Conservation (phyloP, 768 basidiomycete genomes). For the Hygrophorus pudorinus region DNA sequence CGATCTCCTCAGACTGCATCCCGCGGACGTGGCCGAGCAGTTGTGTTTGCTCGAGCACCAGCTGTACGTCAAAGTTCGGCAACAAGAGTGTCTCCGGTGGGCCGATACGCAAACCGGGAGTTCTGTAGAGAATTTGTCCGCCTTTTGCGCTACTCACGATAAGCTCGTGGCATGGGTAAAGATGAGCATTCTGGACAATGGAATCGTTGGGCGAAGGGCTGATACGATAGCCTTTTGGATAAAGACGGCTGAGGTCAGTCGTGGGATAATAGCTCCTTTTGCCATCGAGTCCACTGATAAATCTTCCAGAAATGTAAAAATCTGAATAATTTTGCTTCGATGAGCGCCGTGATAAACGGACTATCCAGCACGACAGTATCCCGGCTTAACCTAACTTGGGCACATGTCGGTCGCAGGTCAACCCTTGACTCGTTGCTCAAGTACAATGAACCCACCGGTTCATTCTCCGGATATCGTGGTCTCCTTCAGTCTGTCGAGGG, state of each 20-base stretch:
- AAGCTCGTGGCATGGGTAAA: slow-evolving; percentile 61
- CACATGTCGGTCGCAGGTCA: slow-evolving; percentile 43
- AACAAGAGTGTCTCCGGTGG: slow-evolving; percentile 68
- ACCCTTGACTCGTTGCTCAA: slow-evolving; percentile 41
- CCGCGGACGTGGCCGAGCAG: slow-evolving; percentile 68
- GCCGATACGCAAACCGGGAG: slow-evolving; percentile 29
- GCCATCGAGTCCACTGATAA: neutral
- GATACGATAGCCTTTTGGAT: slow-evolving; percentile 66
- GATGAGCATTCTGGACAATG: slow-evolving; percentile 43
- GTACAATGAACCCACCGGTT: slow-evolving; percentile 49
- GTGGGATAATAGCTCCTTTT: neutral
- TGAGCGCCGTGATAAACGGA: slow-evolving; percentile 57
- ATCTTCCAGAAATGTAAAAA: slow-evolving; percentile 48
- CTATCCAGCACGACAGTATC: slow-evolving; percentile 50
- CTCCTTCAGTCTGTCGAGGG: slow-evolving; percentile 38
- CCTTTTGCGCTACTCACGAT: slow-evolving; percentile 53
- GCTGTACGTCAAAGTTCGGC: slow-evolving; percentile 58
- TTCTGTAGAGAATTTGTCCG: slow-evolving; percentile 32
- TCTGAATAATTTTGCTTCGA: slow-evolving; percentile 56
- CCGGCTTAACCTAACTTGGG: slow-evolving; percentile 55
- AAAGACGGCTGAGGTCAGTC: slow-evolving; percentile 62
- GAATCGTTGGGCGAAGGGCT: slow-evolving; percentile 41
- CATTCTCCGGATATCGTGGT: slow-evolving; percentile 45
- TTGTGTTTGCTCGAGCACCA: slow-evolving; percentile 66
- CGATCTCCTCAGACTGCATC: slow-evolving; percentile 57